These are phyloP conservation scores for Avicennia marina DNA, from an alignment of 257 asterid genomes.

Conservation along the genomic window DNA sequence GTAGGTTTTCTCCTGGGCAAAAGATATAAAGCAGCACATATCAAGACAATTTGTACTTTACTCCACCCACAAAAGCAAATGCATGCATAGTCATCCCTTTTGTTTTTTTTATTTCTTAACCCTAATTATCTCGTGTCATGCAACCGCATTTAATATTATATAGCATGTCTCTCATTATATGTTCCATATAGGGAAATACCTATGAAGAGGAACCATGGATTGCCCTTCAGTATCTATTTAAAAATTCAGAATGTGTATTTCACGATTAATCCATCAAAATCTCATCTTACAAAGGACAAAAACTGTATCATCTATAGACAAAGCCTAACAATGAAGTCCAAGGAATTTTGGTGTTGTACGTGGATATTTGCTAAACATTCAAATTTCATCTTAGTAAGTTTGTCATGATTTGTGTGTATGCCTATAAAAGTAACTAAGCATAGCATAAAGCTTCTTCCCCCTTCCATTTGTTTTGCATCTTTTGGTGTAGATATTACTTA, in stretches of 20 bases:
- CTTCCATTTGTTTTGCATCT: too few relatives aligned
- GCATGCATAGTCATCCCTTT: slow-evolving; percentile 27
- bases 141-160: background rate
- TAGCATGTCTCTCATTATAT: background rate
- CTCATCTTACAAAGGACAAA: too few relatives aligned
- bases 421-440: slow-evolving; percentile 10
- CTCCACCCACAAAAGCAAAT: slow-evolving; percentile 72
- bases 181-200: too few relatives aligned
- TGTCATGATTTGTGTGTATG: background rate
- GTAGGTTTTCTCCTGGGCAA: slow-evolving; percentile 82
- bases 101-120: background rate
- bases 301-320: background rate
- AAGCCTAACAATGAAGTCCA: slow-evolving; percentile 34
- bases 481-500: too few relatives aligned
- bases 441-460: background rate
- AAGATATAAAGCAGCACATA: slow-evolving; percentile 66
- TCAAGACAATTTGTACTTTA: slow-evolving; percentile 82
- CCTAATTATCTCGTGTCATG: slow-evolving; percentile 9
- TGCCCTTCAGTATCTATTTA: background rate
- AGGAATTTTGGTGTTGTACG: slow-evolving; percentile 75
- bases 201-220: background rate
- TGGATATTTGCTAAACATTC: slow-evolving; percentile 38
- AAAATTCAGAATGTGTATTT: background rate
- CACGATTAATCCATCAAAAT: too few relatives aligned
- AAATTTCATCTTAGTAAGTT: background rate